These are phyloP conservation scores for Penicillium sp. DNA, from an alignment of 2,329 filamentous ascomycete genomes.

Conservation along the genomic window DNA sequence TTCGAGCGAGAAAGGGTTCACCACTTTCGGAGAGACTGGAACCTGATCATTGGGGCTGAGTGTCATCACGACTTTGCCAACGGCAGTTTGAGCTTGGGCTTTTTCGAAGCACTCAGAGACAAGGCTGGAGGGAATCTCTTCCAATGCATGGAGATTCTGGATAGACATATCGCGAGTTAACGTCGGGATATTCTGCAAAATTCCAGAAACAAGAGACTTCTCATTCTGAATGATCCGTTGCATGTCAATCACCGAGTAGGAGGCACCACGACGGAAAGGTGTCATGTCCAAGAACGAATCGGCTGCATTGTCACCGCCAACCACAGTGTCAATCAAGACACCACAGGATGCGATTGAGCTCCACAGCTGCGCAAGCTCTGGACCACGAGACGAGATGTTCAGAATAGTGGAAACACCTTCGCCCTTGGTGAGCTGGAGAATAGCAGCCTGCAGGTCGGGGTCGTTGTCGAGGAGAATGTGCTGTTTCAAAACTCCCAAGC, in stretches of 20 bases:
- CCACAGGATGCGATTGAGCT: neutral
- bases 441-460: neutral
- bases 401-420: neutral
- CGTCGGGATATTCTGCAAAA: neutral
- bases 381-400: neutral
- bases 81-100: neutral
- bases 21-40: neutral
- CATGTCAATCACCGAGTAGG: conserved; percentile 14
- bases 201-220: neutral
- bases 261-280: conserved; percentile 9
- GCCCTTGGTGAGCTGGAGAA: neutral
- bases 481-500: neutral
- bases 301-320: conserved; percentile 12
- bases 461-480: neutral
- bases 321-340: conserved; percentile 22
- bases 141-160: neutral
- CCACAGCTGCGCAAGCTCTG: neutral
- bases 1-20: neutral
- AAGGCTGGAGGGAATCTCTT: neutral
- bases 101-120: neutral
- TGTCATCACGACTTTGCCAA: neutral
- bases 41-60: neutral
- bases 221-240: neutral
- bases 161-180: neutral
- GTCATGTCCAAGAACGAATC: conserved; percentile 11